Base-by-base conservation (phyloP, 2,329 filamentous ascomycete genomes). In the Exophiala mesophila region DNA sequence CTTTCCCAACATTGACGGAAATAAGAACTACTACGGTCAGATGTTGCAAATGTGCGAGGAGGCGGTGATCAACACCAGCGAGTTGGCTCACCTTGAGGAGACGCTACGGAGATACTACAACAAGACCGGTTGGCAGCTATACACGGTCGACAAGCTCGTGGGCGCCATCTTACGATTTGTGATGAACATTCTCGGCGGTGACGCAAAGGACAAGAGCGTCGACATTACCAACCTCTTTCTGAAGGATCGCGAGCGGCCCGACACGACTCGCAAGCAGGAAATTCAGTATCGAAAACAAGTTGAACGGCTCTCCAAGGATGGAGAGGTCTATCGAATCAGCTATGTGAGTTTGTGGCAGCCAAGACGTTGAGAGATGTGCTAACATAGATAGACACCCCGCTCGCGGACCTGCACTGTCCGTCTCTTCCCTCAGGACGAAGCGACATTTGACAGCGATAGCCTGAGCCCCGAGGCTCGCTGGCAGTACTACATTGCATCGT, bases 401-500 rank as follows among this genome's bases (percentile, higher is more conserved):
- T 77, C 76, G 52, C 75, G 74, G 46, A 79, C 85, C 59, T 80
- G 84, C 23, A 82, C 78, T 1, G 74, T 94, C 8, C 86, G 87
- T 29, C 84, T 94, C 0, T 88, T 95, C 62, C 88, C 92, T 55
- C 83, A 83, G 58, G 87, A 94, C 53, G 88, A 95, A 54, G 83
- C 72, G 1, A 81, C 78, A 0, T 73, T 95, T 71, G 84, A 92
- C 59, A 78, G 82, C 37, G 82, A 83, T 43, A 82, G 88, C 49
- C 76, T 80, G 17, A 74, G 71, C 39, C 65, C 70, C 3, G 74
- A 80, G 52, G 73, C 74, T 49, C 70, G 80, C 28, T 98, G 92
- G 92, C 86, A 90, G 56, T 94, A 94, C 68, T 98, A 98, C 62
- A 87, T 95, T 44, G 89, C 90, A 13, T 88, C 89, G 0, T 97